Percentiles rank a stretch among this genome's conserved stretches.
These are phyloP conservation scores for Pseudogymnoascus verrucosus DNA, from an alignment of 2,329 filamentous ascomycete species.

Conservation along the genomic window DNA sequence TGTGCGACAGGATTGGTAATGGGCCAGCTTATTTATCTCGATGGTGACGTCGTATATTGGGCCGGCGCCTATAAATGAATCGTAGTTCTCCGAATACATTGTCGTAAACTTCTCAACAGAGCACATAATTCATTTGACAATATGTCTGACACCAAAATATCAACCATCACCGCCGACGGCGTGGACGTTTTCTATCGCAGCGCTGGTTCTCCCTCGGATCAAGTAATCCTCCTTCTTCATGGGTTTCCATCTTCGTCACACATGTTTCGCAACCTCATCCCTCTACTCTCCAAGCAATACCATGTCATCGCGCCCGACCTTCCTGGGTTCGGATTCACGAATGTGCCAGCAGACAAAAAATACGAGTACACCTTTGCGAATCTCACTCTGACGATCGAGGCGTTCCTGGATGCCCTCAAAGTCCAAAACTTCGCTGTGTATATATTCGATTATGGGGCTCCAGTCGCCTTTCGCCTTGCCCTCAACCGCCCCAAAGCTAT, in stretches of 20 bases:
- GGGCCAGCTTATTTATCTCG: not conserved
- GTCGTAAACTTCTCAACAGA: not conserved
- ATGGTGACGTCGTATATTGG: not conserved
- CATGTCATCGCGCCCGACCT: conserved; percentile 48
- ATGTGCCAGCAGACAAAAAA: conserved; percentile 29
- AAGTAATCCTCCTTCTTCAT: conserved; percentile 36
- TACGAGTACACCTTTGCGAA: conserved; percentile 49
- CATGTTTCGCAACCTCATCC: conserved; percentile 38
- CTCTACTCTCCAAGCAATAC: conserved; percentile 30
- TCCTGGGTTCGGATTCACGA: conserved; percentile 52
- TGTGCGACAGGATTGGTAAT: not conserved
- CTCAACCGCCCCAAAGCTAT: conserved; percentile 40
- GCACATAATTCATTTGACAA: not conserved
- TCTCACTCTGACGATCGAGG: conserved; percentile 38
- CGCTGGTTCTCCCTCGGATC: conserved; percentile 26
- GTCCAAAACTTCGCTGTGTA: conserved; percentile 46
- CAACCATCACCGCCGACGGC: not conserved
- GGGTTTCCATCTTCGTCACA: conserved; percentile 39
- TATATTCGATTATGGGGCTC: conserved; percentile 57
- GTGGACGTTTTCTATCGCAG: conserved; percentile 33
- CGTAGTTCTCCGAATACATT: not conserved
- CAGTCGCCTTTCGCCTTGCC: conserved; percentile 45
- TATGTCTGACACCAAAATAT: not conserved
- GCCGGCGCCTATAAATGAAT: not conserved
- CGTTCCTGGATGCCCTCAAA: conserved; percentile 40